Evolutionary conservation across 495 filamentous ascomycete species (phyloP).

Genomic region (Hypoxylon lienhwacheense): DNA sequence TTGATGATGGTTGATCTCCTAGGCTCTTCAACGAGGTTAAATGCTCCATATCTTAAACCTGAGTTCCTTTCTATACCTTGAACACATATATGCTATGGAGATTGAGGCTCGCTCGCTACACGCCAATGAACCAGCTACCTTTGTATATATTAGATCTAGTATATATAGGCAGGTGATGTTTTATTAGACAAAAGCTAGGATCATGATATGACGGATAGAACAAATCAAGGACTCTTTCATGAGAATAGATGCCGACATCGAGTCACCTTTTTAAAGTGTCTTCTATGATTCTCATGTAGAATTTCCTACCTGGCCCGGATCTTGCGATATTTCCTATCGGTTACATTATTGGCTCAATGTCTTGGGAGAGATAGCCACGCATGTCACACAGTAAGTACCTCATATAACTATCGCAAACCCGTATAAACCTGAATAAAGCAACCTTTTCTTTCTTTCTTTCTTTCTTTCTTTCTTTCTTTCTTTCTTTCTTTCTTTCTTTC

Average conservation of each 20-base stretch:
- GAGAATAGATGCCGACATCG: slow-evolving; percentile 20
- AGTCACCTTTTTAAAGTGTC: slow-evolving; percentile 20
- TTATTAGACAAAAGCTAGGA: slow-evolving; percentile 16
- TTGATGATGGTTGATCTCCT: not conserved
- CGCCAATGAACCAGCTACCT: slow-evolving; percentile 17
- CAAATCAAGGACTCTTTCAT: slow-evolving; percentile 9
- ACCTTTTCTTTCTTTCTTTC: no score
- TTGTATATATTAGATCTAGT: slow-evolving; percentile 21
- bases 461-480: no score
- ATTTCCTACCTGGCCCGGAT: slow-evolving; percentile 31
- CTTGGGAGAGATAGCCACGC: slow-evolving; percentile 13
- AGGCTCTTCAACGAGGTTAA: slow-evolving; percentile 36
- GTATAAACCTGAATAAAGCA: no score
- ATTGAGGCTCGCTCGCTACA: slow-evolving; percentile 12
- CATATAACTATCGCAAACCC: no score
- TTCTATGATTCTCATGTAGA: slow-evolving; percentile 15
- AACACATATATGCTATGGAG: slow-evolving; percentile 32
- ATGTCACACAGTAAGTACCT: no score
- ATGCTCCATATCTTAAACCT: slow-evolving; percentile 31
- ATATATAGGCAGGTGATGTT: slow-evolving; percentile 1
- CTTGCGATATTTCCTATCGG: slow-evolving; percentile 8
- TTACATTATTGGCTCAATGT: slow-evolving; percentile 10
- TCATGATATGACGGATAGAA: slow-evolving; percentile 18
- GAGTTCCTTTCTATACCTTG: slow-evolving; percentile 23
- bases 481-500: no score